Evolutionary conservation across 208 protist genomes (phyloP).

Genomic region (Leishmania turanica): DNA sequence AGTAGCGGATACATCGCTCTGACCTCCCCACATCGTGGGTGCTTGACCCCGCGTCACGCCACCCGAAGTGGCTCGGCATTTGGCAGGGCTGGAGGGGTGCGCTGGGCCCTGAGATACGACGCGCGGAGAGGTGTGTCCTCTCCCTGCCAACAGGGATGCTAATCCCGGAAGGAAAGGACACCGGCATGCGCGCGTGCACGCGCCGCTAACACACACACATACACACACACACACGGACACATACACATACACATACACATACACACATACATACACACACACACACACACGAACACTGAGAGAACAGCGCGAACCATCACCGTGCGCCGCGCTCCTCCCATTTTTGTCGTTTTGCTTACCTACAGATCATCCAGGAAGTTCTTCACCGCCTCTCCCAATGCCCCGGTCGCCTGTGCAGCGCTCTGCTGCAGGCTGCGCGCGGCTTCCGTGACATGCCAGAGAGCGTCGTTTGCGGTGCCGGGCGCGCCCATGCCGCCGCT

Average conservation of each 20-base stretch:
- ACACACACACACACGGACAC: neutral
- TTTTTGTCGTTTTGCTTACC: neutral
- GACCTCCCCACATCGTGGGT: neutral
- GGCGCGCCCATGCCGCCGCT: constrained; percentile 8
- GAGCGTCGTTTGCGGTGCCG: constrained; percentile 33
- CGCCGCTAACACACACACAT: neutral
- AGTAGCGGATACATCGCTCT: neutral
- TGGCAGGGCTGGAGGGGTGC: neutral
- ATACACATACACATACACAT: neutral
- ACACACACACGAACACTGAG: neutral
- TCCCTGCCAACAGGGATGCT: neutral
- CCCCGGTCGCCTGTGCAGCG: constrained; percentile 38
- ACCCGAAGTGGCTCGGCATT: neutral
- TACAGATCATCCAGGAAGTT: constrained; percentile 71
- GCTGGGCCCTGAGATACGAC: neutral
- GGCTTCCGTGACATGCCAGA: constrained; percentile 64
- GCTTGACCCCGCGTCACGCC: neutral
- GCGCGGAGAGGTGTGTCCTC: neutral
- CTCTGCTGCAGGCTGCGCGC: constrained; percentile 55
- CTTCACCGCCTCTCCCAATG: constrained; percentile 55
- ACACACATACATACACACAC: neutral
- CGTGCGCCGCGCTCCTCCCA: neutral
- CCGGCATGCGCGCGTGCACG: neutral
- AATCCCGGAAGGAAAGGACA: neutral
- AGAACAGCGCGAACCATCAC: neutral